Conservation (phyloP, 2,329 filamentous ascomycete species). For the Westerdykella ornata region DNA sequence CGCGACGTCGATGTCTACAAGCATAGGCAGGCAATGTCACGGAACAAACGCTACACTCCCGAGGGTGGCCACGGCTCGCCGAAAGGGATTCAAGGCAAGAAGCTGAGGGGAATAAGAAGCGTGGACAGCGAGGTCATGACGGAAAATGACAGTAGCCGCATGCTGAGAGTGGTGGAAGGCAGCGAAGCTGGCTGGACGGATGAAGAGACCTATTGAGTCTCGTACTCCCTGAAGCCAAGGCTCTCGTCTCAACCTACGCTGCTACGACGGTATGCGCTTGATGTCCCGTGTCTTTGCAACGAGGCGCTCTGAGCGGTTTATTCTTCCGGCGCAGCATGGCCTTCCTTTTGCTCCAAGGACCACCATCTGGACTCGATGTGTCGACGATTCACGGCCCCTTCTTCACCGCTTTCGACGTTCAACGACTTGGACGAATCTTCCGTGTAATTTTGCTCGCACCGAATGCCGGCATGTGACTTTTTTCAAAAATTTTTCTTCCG, state of each 20-base stretch:
- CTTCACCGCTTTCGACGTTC: too few relatives aligned
- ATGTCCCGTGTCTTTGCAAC: constrained; percentile 8
- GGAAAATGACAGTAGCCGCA: constrained; percentile 39
- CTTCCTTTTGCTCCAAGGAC: neutral
- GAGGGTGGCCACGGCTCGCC: constrained; percentile 33
- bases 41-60: constrained; percentile 55
- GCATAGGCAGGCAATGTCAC: constrained; percentile 62
- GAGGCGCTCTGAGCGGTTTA: constrained; percentile 5
- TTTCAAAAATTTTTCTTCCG: constrained; percentile 11
- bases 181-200: constrained; percentile 52
- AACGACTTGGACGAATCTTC: too few relatives aligned
- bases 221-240: neutral
- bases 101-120: constrained; percentile 38
- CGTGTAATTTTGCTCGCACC: too few relatives aligned
- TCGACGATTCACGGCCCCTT: neutral
- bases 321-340: constrained; percentile 2
- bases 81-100: constrained; percentile 31
- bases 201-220: constrained; percentile 36
- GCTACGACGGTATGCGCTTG: constrained; percentile 9
- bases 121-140: constrained; percentile 39
- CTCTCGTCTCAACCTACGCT: constrained; percentile 5
- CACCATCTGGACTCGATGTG: constrained; percentile 1
- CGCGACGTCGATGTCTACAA: constrained; percentile 73
- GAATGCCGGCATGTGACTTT: neutral
- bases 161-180: constrained; percentile 42